Evolutionary conservation across 2,329 filamentous ascomycete genomes (phyloP).

Genomic region (Fusarium beomiforme): DNA sequence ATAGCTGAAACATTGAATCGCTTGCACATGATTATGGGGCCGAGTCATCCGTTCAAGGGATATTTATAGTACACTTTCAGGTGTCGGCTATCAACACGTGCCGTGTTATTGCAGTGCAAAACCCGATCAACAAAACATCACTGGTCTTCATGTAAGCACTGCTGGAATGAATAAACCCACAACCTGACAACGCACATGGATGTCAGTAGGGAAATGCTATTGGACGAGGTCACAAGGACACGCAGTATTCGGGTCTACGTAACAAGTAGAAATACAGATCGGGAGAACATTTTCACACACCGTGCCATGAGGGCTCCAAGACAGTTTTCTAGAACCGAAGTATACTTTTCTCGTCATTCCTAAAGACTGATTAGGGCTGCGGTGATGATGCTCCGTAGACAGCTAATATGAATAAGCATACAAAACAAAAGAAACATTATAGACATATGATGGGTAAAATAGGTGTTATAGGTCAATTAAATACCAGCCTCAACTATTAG

Average conservation of each 20-base stretch:
- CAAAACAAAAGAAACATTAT: no score
- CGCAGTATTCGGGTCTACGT: no score
- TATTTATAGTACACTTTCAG: neutral
- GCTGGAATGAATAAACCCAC: rapidly evolving
- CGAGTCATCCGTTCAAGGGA: neutral
- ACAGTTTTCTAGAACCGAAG: no score
- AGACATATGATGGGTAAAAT: rapidly evolving
- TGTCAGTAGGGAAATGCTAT: no score
- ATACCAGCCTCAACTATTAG: neutral
- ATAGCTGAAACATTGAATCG: neutral
- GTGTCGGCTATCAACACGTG: neutral
- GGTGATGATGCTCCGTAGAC: neutral
- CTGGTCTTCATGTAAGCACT: neutral
- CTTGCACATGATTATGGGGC: neutral
- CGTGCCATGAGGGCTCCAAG: no score
- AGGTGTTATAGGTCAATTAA: neutral
- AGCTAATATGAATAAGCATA: rapidly evolving
- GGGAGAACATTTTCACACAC: no score
- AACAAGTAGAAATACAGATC: no score
- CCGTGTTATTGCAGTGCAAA: neutral
- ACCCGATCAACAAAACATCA: neutral
- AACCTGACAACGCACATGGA: neutral
- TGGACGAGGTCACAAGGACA: no score
- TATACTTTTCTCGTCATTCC: no score
- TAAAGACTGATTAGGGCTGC: no score